Evolutionary conservation across 1,284 basidiomycete genomes (phyloP).

Genomic region (Ustilago nuda): DNA sequence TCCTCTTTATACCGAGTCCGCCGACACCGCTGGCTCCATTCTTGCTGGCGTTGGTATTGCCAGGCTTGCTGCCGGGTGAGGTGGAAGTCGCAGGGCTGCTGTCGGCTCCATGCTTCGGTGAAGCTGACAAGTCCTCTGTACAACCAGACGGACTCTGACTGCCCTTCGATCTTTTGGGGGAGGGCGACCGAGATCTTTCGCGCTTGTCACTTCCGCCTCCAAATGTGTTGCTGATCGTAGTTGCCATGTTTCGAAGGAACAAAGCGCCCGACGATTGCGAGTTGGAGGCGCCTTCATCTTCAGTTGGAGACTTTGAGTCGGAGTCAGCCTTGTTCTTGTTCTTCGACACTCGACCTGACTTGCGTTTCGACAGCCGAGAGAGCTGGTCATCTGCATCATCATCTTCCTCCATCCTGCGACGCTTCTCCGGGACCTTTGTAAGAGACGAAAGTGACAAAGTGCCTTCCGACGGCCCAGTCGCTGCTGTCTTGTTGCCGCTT

Average conservation of each 20-base stretch:
- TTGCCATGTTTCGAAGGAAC: slow-evolving; percentile 49
- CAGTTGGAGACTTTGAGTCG: slow-evolving; percentile 13
- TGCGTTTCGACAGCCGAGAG: slow-evolving; percentile 50
- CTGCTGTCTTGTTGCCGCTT: slow-evolving; percentile 40
- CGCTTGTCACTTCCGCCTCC: slow-evolving; percentile 22
- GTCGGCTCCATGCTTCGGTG: slow-evolving; percentile 16
- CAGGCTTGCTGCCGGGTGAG: slow-evolving; percentile 4
- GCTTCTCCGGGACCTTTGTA: slow-evolving; percentile 75
- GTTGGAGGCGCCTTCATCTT: slow-evolving; percentile 12
- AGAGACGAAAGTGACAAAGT: slow-evolving; percentile 69
- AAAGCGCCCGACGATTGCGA: slow-evolving; percentile 12
- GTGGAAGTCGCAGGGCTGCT: slow-evolving; percentile 12
- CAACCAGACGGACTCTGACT: slow-evolving; percentile 5
- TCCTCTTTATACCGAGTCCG: slow-evolving; percentile 44
- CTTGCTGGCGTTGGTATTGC: slow-evolving; percentile 19
- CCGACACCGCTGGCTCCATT: slow-evolving; percentile 25
- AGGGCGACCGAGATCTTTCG: slow-evolving; percentile 33
- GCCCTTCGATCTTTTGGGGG: slow-evolving; percentile 27
- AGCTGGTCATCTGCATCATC: slow-evolving; percentile 48
- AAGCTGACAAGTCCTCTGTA: slow-evolving; percentile 16
- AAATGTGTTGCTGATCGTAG: slow-evolving; percentile 46
- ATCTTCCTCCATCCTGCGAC: slow-evolving; percentile 44
- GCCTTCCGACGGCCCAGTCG: slow-evolving; percentile 46
- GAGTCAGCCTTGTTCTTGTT: slow-evolving; percentile 22
- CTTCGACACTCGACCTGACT: slow-evolving; percentile 33